Conservation (phyloP, 768 basidiomycete genomes). For the Coprinopsis cinerea region DNA sequence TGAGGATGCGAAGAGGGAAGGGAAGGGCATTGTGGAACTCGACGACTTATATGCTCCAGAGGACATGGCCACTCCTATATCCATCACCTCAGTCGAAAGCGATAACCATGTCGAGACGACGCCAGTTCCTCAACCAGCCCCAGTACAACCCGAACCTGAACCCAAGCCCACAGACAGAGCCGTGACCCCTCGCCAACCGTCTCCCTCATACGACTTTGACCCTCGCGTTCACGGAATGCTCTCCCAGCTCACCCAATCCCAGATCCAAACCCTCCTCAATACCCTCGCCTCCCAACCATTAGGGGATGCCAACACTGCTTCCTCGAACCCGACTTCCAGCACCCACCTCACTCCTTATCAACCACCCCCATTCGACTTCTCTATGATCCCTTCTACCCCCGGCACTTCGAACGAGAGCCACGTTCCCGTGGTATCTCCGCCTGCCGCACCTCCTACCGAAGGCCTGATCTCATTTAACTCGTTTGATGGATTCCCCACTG, state of each 20-base stretch:
- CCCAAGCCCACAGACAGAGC: slow-evolving; percentile 16
- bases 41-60: slow-evolving; percentile 16
- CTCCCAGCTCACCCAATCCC: slow-evolving; percentile 46
- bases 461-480: slow-evolving; percentile 28
- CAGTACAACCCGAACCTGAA: slow-evolving; percentile 14
- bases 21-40: slow-evolving; percentile 25
- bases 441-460: slow-evolving; percentile 17
- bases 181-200: slow-evolving; percentile 17
- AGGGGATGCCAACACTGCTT: slow-evolving; percentile 22
- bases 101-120: not conserved
- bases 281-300: slow-evolving; percentile 33
- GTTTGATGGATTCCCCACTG: slow-evolving; percentile 16
- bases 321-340: slow-evolving; percentile 13
- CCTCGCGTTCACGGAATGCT: slow-evolving; percentile 43
- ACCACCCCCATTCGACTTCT: slow-evolving; percentile 30
- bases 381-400: slow-evolving; percentile 14
- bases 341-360: slow-evolving; percentile 29
- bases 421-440: slow-evolving; percentile 10
- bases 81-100: slow-evolving; percentile 21
- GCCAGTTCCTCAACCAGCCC: slow-evolving; percentile 2
- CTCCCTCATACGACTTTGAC: slow-evolving; percentile 29
- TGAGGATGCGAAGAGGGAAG: slow-evolving; percentile 42
- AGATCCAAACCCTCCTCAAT: slow-evolving; percentile 53
- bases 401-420: not conserved
- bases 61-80: slow-evolving; percentile 39